Base-by-base conservation (phyloP, 2,329 filamentous ascomycete species). In the Fusarium subglutinans region DNA sequence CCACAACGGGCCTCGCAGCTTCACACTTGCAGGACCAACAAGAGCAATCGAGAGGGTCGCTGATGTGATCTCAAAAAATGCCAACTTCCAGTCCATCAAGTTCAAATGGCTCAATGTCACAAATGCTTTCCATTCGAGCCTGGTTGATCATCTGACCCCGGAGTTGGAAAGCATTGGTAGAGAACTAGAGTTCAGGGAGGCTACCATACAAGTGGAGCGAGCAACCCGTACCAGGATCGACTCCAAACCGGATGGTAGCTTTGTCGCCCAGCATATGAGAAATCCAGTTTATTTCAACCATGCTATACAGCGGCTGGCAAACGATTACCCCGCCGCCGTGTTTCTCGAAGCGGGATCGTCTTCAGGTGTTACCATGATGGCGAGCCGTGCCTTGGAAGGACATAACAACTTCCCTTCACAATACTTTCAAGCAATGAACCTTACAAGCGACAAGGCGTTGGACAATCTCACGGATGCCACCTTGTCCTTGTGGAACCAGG, bases 101-200 rank as follows among this genome's bases (percentile, higher is more conserved):
- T 62, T 20, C 30, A 87, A 86, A 73, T 73, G 74, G 8, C 81
- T 88, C 0, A 80, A 83, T 18, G 84, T 86, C 3, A 84, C 85
- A 1, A 82, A 88, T 63, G 86, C 84, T 0, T 88, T 87, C 72
- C 87, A 88, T 70, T 87, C 83, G 0, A 54, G 61, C 0, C 77
- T 88, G 0, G 82, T 84, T 0, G 84, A 87, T 1, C 55, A 66
- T 1, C 55, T 87, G 2, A 56, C 81, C 13, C 22, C 51, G 2
- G 41, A 15, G 47, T 65, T 65, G 6, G 55, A 26, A 11, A 12
- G 35, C 7, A 26, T 65, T 14, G 63, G 63, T 4, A 30, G 17
- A 7, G 48, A 20, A 9, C 30, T 65, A 12, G n/a, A 18, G 14
- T 65, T 66, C 26, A 24, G 48, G 13, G 41, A 61, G n/a, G 22